These are phyloP conservation scores for Candida piceae DNA, from an alignment of 805 yeast genomes.

Conservation along the genomic window DNA sequence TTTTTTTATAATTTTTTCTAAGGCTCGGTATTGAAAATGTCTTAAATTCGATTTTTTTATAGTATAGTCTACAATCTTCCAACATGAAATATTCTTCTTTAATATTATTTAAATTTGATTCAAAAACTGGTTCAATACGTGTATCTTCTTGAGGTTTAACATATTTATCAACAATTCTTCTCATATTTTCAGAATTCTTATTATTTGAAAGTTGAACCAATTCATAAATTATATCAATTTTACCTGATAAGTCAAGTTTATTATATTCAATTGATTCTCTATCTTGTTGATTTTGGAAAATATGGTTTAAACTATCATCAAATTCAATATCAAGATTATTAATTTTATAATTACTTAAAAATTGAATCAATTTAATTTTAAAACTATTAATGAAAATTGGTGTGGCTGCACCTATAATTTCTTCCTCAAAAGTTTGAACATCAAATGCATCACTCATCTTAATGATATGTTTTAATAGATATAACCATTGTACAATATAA, in stretches of 20 bases:
- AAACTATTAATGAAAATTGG: constrained; percentile 41
- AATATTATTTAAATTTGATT: constrained; percentile 7
- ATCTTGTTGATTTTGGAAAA: constrained; percentile 9
- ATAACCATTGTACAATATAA: constrained; percentile 50
- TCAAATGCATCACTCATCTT: constrained; percentile 52
- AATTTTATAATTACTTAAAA: constrained; percentile 33
- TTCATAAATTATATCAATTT: constrained; percentile 43
- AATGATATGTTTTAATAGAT: constrained; percentile 45
- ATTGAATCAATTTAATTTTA: constrained; percentile 36
- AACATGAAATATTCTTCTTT: constrained; percentile 33
- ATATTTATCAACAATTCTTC: constrained; percentile 42
- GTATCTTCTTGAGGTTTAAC: constrained; percentile 23
- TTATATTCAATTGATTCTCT: constrained; percentile 14
- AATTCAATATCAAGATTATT: constrained; percentile 26
- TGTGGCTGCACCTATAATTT: constrained; percentile 40
- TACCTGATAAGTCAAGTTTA: constrained; percentile 37
- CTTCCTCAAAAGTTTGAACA: constrained; percentile 58
- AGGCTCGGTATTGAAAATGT: constrained; percentile 32
- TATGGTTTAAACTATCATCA: constrained; percentile 17
- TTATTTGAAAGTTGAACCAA: constrained; percentile 35
- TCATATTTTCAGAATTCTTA: constrained; percentile 40
- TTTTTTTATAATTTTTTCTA: constrained; percentile 25
- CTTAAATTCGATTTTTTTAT: constrained; percentile 29
- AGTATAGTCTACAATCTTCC: constrained; percentile 51
- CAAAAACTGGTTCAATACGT: constrained; percentile 19